A percentile compares a stretch with the other conserved stretches of the same genome.
These are phyloP conservation scores for Cardamine occulta DNA, from an alignment of 345 rosid species.

Conservation along the genomic window DNA sequence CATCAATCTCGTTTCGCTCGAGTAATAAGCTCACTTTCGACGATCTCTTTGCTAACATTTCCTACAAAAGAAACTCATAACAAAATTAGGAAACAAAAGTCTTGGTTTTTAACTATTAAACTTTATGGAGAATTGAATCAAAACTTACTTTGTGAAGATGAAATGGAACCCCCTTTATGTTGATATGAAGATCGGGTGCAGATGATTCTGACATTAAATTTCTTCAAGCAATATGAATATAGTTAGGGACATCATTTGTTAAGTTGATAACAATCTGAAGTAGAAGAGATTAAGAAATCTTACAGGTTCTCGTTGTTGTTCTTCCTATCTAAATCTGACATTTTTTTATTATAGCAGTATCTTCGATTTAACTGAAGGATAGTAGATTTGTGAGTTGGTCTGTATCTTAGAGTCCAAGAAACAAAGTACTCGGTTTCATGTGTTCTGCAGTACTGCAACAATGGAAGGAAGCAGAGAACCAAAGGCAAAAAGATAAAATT, in stretches of 20 bases:
- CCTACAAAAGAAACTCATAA: constrained; percentile 42
- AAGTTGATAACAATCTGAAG: not conserved
- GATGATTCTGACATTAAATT: constrained; percentile 37
- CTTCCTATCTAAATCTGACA: constrained; percentile 28
- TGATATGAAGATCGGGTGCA: constrained; percentile 46
- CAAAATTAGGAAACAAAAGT: not conserved
- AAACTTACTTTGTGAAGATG: constrained; percentile 53
- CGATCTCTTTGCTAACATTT: constrained; percentile 64
- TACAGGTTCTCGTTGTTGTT: constrained; percentile 25
- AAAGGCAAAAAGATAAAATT: not conserved
- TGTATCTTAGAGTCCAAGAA: not conserved
- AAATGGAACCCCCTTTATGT: constrained; percentile 51
- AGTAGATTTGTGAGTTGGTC: not conserved
- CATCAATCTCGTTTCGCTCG: constrained; percentile 41
- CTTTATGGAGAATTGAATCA: not conserved
- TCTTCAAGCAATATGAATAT: constrained; percentile 43
- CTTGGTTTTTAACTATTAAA: not conserved
- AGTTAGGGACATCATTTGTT: not conserved
- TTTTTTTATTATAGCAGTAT: not conserved
- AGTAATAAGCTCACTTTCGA: constrained; percentile 61
- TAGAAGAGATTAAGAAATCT: constrained; percentile 19
- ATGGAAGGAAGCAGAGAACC: constrained; percentile 18
- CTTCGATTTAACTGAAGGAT: constrained; percentile 1
- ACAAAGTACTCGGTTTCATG: constrained; percentile 20
- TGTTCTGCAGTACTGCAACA: constrained; percentile 22